Percentiles rank a stretch among this genome's conserved stretches.
Conservation (phyloP, 495 filamentous ascomycete species). For the Penicillium cosmopolitanum region DNA sequence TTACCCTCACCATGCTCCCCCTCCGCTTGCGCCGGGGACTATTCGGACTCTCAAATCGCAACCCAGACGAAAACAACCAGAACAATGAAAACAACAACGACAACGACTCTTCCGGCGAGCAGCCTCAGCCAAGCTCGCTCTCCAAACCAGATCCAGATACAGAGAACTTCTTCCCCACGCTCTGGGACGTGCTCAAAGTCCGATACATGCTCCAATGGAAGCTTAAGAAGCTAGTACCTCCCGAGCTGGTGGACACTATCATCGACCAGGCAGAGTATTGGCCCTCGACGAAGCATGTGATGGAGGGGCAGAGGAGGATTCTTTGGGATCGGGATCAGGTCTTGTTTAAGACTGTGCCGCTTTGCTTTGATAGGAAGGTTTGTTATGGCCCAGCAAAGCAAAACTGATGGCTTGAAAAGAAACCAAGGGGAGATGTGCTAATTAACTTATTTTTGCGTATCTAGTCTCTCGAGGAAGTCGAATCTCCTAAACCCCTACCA, state of each 20-base stretch:
- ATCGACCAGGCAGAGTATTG: slow-evolving; percentile 75
- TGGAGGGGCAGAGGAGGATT: slow-evolving; percentile 28
- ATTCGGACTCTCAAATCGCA: background rate
- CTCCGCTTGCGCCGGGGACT: background rate
- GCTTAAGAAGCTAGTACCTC: slow-evolving; percentile 50
- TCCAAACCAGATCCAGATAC: background rate
- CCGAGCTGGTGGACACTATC: slow-evolving; percentile 68
- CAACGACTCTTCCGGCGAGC: background rate
- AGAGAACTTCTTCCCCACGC: slow-evolving; percentile 28
- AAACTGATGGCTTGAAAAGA: background rate
- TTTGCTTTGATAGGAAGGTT: slow-evolving; percentile 44
- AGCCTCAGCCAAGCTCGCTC: background rate
- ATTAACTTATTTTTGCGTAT: background rate
- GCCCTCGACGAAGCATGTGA: slow-evolving; percentile 47
- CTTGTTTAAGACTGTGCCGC: slow-evolving; percentile 41
- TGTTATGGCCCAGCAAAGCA: background rate
- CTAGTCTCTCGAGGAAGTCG: slow-evolving; percentile 23
- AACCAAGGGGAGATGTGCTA: background rate
- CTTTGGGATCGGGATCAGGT: slow-evolving; percentile 44
- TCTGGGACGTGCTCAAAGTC: slow-evolving; percentile 42
- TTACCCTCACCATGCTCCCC: slow-evolving; percentile 3
- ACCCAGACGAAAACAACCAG: background rate
- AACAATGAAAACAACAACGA: background rate
- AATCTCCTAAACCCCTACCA: slow-evolving; percentile 33
- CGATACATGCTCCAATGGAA: slow-evolving; percentile 45